A percentile compares a stretch with the other conserved stretches of the same genome.
Evolutionary conservation across 1,284 basidiomycete species (phyloP).

Genomic region (Rhizoctonia solani): DNA sequence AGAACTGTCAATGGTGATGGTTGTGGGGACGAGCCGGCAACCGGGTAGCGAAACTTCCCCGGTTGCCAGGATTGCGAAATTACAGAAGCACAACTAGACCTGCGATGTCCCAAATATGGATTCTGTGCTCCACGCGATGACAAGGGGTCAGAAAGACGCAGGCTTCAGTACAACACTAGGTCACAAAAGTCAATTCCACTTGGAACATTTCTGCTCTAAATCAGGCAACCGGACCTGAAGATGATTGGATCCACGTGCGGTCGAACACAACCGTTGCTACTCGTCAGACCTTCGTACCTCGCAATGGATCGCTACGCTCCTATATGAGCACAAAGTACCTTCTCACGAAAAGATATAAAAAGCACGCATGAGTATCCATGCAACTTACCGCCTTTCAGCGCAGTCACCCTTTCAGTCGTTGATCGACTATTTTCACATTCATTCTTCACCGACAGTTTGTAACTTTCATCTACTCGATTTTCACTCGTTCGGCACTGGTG

Average conservation of each 20-base stretch:
- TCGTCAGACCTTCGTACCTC: not conserved
- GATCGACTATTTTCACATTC: constrained; percentile 50
- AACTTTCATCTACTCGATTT: constrained; percentile 26
- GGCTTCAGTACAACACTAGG: not conserved
- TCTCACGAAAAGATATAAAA: constrained; percentile 4
- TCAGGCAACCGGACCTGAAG: not conserved
- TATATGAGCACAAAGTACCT: not conserved
- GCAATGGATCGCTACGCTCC: not conserved
- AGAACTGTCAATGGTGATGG: not conserved
- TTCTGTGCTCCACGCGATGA: not conserved
- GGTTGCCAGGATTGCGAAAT: not conserved
- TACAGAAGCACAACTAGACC: not conserved
- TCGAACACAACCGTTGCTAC: not conserved
- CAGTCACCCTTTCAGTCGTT: constrained; percentile 47
- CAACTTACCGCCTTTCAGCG: constrained; percentile 22
- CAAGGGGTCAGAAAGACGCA: not conserved
- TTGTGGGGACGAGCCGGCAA: not conserved
- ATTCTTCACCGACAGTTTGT: constrained; percentile 15
- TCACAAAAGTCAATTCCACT: not conserved
- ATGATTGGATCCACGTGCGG: constrained; percentile 13
- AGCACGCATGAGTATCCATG: not conserved
- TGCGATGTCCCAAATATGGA: not conserved
- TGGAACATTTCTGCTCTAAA: not conserved
- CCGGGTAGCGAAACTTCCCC: not conserved
- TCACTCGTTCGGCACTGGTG: constrained; percentile 27